Conservation (phyloP, 2,329 filamentous ascomycete genomes). For the Nemania sp. region DNA sequence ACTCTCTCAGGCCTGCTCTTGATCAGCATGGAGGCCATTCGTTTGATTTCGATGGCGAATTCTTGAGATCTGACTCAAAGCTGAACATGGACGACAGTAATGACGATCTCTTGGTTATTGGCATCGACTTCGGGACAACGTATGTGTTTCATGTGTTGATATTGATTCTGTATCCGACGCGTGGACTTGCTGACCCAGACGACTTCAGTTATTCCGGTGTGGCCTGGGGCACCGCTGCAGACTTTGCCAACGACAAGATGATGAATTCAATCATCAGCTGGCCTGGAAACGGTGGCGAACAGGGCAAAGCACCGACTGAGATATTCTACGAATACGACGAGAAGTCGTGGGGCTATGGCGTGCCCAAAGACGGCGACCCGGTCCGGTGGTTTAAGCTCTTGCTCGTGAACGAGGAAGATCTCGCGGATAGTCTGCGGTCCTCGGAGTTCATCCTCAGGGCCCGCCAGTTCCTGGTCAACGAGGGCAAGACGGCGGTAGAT, state of each 20-base stretch:
- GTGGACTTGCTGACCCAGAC: not conserved
- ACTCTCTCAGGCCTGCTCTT: not conserved
- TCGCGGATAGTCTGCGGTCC: conserved; percentile 21
- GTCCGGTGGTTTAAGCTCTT: conserved; percentile 39
- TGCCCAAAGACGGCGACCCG: conserved; percentile 30
- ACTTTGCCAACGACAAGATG: conserved; percentile 1
- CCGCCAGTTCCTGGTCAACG: conserved; percentile 17
- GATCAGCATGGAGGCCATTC: not conserved
- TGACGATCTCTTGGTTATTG: conserved; percentile 10
- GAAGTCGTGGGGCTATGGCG: conserved; percentile 32
- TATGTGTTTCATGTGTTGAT: not conserved
- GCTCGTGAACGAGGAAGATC: conserved; percentile 30
- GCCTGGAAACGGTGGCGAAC: conserved; percentile 1
- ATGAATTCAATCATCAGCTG: conserved; percentile 12
- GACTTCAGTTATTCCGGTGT: conserved; percentile 37
- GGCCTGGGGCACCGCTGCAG: conserved; percentile 31
- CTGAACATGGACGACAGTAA: not conserved
- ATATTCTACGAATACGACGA: conserved; percentile 28
- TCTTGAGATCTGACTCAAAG: not conserved
- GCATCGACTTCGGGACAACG: conserved; percentile 17
- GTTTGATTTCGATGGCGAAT: not conserved
- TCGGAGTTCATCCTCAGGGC: conserved; percentile 25
- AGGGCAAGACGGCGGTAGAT: conserved; percentile 30
- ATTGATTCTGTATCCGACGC: not conserved
- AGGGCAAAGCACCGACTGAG: conserved; percentile 33